These are phyloP conservation scores for Rachicladosporium sp. DNA, from an alignment of 2,329 filamentous ascomycete genomes.

Conservation along the genomic window DNA sequence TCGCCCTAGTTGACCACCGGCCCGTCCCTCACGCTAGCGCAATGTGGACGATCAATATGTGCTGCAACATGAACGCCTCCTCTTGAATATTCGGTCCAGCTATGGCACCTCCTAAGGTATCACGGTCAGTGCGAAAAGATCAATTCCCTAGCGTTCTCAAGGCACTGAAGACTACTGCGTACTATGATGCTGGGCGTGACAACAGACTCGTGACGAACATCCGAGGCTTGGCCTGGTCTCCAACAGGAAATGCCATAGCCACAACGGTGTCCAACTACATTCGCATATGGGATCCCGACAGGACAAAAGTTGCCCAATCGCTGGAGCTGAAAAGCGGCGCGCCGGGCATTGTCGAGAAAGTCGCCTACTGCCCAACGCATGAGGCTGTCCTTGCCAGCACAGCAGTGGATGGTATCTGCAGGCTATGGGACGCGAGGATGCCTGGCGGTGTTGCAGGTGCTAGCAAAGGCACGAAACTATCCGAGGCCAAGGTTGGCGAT, in stretches of 20 bases:
- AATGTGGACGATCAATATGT: no score
- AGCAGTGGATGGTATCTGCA: slow-evolving; percentile 59
- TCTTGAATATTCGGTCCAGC: slow-evolving; percentile 2
- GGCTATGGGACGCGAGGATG: slow-evolving; percentile 65
- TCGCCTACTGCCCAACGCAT: slow-evolving; percentile 65
- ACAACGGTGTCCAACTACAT: slow-evolving; percentile 62
- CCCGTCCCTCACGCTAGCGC: no score
- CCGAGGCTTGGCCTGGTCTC: slow-evolving; percentile 64
- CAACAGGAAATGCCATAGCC: slow-evolving; percentile 68
- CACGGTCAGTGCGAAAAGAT: slow-evolving; percentile 54
- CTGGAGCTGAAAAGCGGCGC: slow-evolving; percentile 51
- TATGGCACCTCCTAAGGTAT: slow-evolving; percentile 30
- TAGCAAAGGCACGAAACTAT: slow-evolving; percentile 30
- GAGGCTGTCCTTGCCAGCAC: slow-evolving; percentile 67
- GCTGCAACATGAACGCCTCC: no score
- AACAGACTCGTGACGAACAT: slow-evolving; percentile 20
- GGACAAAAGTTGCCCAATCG: slow-evolving; percentile 58
- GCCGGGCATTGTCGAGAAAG: slow-evolving; percentile 49
- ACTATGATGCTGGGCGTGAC: slow-evolving; percentile 33
- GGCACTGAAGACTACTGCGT: slow-evolving; percentile 57
- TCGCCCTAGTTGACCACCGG: no score
- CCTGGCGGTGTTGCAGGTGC: slow-evolving; percentile 35
- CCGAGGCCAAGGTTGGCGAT: slow-evolving; percentile 43
- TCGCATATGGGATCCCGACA: slow-evolving; percentile 72
- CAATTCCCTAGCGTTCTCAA: slow-evolving; percentile 56